These are phyloP conservation scores for Cynara cardunculus DNA, from an alignment of 129 eudicot genomes.

Conservation along the genomic window DNA sequence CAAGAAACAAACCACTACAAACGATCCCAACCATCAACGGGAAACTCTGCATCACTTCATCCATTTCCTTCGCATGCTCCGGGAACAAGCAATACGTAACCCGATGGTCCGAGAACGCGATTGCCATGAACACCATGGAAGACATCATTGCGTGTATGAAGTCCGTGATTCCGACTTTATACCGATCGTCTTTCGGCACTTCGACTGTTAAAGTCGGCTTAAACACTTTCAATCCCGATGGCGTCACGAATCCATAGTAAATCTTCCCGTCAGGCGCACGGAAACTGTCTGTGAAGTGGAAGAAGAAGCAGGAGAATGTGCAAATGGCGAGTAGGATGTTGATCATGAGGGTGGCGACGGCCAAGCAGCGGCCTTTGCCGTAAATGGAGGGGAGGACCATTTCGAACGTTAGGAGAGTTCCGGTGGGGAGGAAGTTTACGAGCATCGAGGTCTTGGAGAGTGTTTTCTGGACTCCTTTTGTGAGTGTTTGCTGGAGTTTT, in stretches of 20 bases:
- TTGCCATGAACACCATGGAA: slow-evolving; percentile 66
- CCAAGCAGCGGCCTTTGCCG: slow-evolving; percentile 51
- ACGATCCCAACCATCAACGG: slow-evolving; percentile 85
- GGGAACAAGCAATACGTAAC: slow-evolving; percentile 78
- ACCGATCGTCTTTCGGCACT: slow-evolving; percentile 75
- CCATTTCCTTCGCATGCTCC: slow-evolving; percentile 74
- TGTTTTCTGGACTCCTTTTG: slow-evolving; percentile 73
- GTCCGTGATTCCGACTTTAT: slow-evolving; percentile 48
- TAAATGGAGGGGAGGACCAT: slow-evolving; percentile 88
- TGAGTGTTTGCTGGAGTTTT: slow-evolving; percentile 36
- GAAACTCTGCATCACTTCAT: slow-evolving; percentile 87
- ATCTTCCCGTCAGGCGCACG: slow-evolving; percentile 72
- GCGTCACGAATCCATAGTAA: slow-evolving; percentile 75
- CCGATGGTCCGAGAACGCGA: slow-evolving; percentile 76
- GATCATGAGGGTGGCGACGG: slow-evolving; percentile 68
- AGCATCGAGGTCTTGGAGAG: slow-evolving; percentile 89
- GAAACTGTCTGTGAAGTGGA: slow-evolving; percentile 94
- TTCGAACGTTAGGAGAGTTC: slow-evolving; percentile 84
- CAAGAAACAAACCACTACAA: slow-evolving; percentile 78
- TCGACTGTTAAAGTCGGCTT: slow-evolving; percentile 48
- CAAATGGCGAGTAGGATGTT: slow-evolving; percentile 48
- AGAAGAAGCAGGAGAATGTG: slow-evolving; percentile 80
- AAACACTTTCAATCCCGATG: slow-evolving; percentile 67
- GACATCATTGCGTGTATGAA: slow-evolving; percentile 82
- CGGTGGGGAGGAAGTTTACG: slow-evolving; percentile 93